phyloP scores from a whole-genome alignment of 495 filamentous ascomycete species.

The Penicillium ucsense region DNA sequence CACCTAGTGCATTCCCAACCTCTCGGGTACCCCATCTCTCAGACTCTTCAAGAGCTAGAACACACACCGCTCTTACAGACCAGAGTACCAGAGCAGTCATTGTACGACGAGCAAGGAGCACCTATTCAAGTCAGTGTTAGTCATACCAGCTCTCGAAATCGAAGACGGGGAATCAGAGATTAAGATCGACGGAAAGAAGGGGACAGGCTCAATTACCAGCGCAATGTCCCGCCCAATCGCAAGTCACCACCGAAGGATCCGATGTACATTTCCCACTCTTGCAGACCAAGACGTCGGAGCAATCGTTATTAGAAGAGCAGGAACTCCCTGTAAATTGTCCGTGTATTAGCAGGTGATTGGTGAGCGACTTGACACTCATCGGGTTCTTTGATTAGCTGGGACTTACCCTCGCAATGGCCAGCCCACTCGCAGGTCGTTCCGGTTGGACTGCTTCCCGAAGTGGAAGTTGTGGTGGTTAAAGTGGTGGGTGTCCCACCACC shows the following conservation, averaged over 20 bases:
- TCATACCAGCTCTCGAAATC: too few relatives aligned
- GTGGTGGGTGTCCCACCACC: constrained; percentile 1
- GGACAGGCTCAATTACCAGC: constrained; percentile 4
- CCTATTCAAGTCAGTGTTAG: constrained; percentile 1
- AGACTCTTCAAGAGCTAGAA: constrained; percentile 1
- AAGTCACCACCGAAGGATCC: background rate
- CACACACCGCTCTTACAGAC: constrained; percentile 11
- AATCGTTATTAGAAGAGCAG: constrained; percentile 12
- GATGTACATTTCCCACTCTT: constrained; percentile 8
- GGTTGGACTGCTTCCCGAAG: background rate
- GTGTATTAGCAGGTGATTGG: too few relatives aligned
- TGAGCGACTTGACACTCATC: background rate
- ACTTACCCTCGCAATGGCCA: constrained; percentile 16
- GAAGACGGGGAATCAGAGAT: too few relatives aligned
- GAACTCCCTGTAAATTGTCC: constrained; percentile 6
- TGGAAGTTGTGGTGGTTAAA: background rate
- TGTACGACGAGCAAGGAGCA: constrained; percentile 11
- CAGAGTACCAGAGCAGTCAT: constrained; percentile 16
- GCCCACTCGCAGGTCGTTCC: constrained; percentile 8
- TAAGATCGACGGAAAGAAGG: too few relatives aligned
- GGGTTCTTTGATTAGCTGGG: background rate
- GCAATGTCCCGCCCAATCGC: constrained; percentile 15
- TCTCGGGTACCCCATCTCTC: too few relatives aligned
- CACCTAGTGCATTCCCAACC: too few relatives aligned
- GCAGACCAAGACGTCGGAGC: constrained; percentile 11